Evolutionary conservation across 257 asterid genomes (phyloP), one percentile per base, ranked within the genome.

Genomic region (Solanum peruvianum): DNA sequence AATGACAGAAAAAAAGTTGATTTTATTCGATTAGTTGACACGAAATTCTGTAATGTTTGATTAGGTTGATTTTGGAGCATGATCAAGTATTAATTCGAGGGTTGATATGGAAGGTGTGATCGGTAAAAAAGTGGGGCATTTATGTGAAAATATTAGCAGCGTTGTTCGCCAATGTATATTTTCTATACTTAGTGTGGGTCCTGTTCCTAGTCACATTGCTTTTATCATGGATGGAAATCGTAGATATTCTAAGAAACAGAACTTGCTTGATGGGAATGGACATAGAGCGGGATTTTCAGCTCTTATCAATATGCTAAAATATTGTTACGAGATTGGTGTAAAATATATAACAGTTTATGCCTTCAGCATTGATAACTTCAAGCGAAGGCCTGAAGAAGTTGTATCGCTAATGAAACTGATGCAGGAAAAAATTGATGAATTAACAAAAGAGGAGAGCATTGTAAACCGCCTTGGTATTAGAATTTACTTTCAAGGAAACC

Each of bases 221-320:
- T 96, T 95, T 83, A 92, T 95, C 85, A 94, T 95, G 96, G 98
- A 95, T 81, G 98, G 98, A 37, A 95, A 94, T 83, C 94, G 98
- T 83, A 92, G 98, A 87, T 95, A 90, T 56, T 92, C 97, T 21
- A 94, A 93, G 94, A 92, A 90, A 84, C 87, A 73, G 41, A 92
- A 91, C 78, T 86, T 94, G 64, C 80, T 88, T 89, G 93, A 89
- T 71, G 98, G 96, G 62, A 62, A 87, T 33, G 98, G 98, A 82
- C 97, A 95, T 80, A 90, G 85, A 87, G 86, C 85, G 69, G 98
- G 98, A 52, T 94, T 80, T 56, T 29, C 60, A 37, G 94, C 94
- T 67, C 95, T 96, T 47, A 92, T 92, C 91, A 89, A 91, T 35
- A 92, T 94, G 93, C 89, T 96, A 23, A 91, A 70, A 86, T 94